Conservation (phyloP, 352 stramenopile species). For the Globisporangium mamillatum region DNA sequence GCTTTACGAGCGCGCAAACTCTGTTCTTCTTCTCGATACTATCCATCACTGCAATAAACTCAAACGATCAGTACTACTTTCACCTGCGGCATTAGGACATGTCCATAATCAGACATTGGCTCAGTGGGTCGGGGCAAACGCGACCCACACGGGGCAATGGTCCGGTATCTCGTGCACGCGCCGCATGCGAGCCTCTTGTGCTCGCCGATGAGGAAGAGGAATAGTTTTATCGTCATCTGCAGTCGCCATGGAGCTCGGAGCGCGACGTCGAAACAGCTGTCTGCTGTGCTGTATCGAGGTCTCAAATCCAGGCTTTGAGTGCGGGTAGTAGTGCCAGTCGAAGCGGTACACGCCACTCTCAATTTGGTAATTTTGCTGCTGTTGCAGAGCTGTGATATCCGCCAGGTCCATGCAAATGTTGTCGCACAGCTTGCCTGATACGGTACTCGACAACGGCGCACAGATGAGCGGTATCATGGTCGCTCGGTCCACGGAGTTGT, state of each 20-base stretch:
- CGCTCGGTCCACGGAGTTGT: slow-evolving; percentile 12
- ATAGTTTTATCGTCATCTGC: slow-evolving; percentile 22
- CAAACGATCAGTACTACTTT: background rate
- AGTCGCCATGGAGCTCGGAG: slow-evolving; percentile 14
- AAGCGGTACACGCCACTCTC: slow-evolving; percentile 55
- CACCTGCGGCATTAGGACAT: background rate
- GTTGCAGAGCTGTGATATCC: slow-evolving; percentile 16
- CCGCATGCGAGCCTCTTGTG: slow-evolving; percentile 21
- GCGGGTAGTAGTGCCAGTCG: slow-evolving; percentile 60
- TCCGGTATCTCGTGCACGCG: slow-evolving; percentile 57
- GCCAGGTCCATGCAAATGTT: slow-evolving; percentile 54
- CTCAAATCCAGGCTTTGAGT: slow-evolving; percentile 22
- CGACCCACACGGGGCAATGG: slow-evolving; percentile 64
- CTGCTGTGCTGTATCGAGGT: slow-evolving; percentile 17
- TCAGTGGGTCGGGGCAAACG: slow-evolving; percentile 19
- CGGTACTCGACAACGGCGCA: slow-evolving; percentile 43
- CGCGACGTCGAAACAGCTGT: background rate
- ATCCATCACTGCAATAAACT: background rate
- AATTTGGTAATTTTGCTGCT: slow-evolving; percentile 12
- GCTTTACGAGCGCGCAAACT: background rate
- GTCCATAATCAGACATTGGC: too few species aligned
- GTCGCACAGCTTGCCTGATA: slow-evolving; percentile 62
- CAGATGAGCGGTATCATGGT: slow-evolving; percentile 39
- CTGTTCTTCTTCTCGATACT: background rate
- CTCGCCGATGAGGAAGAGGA: background rate